Base-by-base conservation (phyloP, 2,329 filamentous ascomycete genomes). In the Sordariomycetes sp. region DNA sequence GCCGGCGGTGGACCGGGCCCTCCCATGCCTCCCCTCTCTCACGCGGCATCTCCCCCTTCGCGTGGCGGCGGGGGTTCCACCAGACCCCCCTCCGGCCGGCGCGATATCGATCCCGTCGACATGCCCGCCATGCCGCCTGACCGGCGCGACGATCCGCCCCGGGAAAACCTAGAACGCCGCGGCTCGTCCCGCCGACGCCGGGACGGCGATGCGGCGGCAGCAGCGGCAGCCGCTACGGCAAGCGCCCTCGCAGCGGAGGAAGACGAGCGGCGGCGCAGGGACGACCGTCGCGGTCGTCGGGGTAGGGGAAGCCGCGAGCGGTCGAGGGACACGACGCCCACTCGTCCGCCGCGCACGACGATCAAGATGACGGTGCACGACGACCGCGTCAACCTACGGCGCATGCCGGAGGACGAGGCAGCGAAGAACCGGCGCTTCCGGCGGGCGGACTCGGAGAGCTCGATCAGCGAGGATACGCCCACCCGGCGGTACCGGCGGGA, bases 321-420 rank as follows among this genome's bases (percentile, higher is more conserved):
- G 35, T 69, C 74, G 35, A 70, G 70, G 25, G 74, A 73, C 58
- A 71, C 71, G 56, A 72, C 73, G 28, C 73, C 71, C 6, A 67
- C 69, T 5, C 77, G 76, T 63, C 73, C 76, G 35, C 74, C 79
- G 3, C 74, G 82, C 35, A 81, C 79, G 64, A 57, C 55, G 14
- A 78, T 86, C 59, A 83, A 81, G 66, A 71, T 86, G 59, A 81
- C 79, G 64, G 74, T 85, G 53, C 79, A 84, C 62, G 79, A 83
- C 62, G 82, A 86, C 63, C 76, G 76, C 61, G 77, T 87, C 59
- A 87, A 83, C 16, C 70, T 87, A 50, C 77, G 83, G 43, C 75
- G 81, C 40, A 70, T 86, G 25, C 85, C 83, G 0, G 82, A 85
- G 28, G 79, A 83, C 61, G 83, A 87, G 66, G 75, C 79, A 2